A percentile compares a stretch with the other conserved stretches of the same genome.
These are phyloP conservation scores for Bassia scoparia DNA, from an alignment of 148 eudicot genomes.

Conservation along the genomic window DNA sequence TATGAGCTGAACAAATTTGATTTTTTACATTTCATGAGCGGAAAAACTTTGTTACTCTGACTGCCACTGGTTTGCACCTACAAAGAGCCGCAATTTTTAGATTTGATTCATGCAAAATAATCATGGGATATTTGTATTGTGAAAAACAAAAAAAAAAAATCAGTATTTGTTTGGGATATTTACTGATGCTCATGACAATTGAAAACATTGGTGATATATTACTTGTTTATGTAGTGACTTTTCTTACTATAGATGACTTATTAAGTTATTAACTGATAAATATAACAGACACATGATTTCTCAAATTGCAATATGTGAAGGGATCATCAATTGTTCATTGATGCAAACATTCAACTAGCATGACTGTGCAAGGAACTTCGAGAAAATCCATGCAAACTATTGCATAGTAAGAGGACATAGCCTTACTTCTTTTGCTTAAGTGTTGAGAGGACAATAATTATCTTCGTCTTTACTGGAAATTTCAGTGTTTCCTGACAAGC, in stretches of 20 bases:
- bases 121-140: too few relatives aligned
- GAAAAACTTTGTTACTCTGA: not conserved
- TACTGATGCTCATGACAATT: not conserved
- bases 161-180: not conserved
- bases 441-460: not conserved
- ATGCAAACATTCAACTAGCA: slow-evolving; percentile 91
- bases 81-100: too few relatives aligned
- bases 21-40: not conserved
- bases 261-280: slow-evolving; percentile 22
- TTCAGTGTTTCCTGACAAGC: slow-evolving; percentile 89
- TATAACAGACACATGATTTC: slow-evolving; percentile 52
- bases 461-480: slow-evolving; percentile 7
- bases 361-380: slow-evolving; percentile 82
- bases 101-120: not conserved
- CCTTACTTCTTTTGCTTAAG: not conserved
- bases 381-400: slow-evolving; percentile 61
- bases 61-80: too few relatives aligned
- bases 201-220: not conserved
- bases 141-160: not conserved
- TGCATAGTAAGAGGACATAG: slow-evolving; percentile 58
- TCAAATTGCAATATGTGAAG: slow-evolving; percentile 70
- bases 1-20: not conserved
- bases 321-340: slow-evolving; percentile 93
- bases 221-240: not conserved
- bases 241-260: slow-evolving; percentile 24